Evolutionary conservation across 2,329 filamentous ascomycete genomes (phyloP), one percentile per base, ranked within the genome.

Genomic region (Fusarium sp.): DNA sequence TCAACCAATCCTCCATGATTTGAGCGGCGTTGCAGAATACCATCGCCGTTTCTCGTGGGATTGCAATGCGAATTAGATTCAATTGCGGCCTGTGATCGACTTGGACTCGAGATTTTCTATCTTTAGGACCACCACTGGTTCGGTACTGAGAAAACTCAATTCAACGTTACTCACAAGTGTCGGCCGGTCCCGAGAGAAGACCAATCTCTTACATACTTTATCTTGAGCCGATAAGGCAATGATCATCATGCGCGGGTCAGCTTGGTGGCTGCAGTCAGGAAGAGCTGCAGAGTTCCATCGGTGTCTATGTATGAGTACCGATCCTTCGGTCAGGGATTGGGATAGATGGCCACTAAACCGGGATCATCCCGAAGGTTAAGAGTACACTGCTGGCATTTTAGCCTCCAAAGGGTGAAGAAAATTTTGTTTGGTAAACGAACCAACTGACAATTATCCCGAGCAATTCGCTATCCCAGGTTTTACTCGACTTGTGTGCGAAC

Each of bases 151-250:
- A 49, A 57, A 64, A 70, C 55, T 51, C 60, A 71, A 56, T 69
- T 60, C 72, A 68, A 44, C 61, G 41, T 65, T 65, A 34, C 58
- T 66, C 50, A 49, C 63, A 55, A 60, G 67, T 59, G 67, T 71
- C 72, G 70, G 72, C 62, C 72, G 69, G 57, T 74, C 70, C 72
- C 72, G 72, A 70, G 44, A 54, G 61, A 62, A 50, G 46, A 37
- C 62, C 54, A 63, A 70, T 67, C 58, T 57, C 54, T 39, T 56
- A 62, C 48, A 54, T 41, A 60, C 34, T 53, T 42, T 53, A 65
- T 48, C 60, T 39, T 37, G 46, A 65, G 53, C 63, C 53, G 67
- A 72, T 64, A 54, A 28, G 63, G 72, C 31, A 74, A 70, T 74
- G 72, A 73, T 74, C 70, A 49, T 48, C 70, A 52, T 37, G 46